Conservation (phyloP, 1,139 yeast genomes). For the Kluyveromyces sp. region DNA sequence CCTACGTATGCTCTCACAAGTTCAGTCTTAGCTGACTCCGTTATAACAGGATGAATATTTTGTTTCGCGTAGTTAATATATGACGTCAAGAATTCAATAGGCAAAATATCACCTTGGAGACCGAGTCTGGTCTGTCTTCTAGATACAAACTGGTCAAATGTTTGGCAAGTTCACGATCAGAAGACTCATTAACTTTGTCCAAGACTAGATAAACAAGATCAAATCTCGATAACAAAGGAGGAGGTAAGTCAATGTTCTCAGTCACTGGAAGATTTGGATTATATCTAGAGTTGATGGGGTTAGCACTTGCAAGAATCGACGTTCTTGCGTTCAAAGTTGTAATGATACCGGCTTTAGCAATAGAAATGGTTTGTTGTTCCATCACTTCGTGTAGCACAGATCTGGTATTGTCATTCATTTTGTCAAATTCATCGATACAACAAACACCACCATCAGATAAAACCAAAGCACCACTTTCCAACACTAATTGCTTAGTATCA, state of each 20-base stretch:
- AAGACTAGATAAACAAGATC: constrained; percentile 87
- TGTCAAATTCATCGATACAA: constrained; percentile 97
- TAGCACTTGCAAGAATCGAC: constrained; percentile 91
- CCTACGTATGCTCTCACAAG: constrained; percentile 86
- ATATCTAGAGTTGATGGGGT: constrained; percentile 94
- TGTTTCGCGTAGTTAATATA: constrained; percentile 92
- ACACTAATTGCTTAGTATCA: constrained; percentile 77
- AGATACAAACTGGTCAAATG: constrained; percentile 89
- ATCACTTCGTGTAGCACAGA: constrained; percentile 96
- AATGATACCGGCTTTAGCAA: constrained; percentile 96
- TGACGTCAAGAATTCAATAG: constrained; percentile 77
- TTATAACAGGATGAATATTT: constrained; percentile 65
- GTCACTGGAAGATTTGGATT: constrained; percentile 92
- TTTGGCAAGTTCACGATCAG: constrained; percentile 79
- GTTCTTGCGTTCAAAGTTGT: constrained; percentile 95
- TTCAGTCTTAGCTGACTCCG: constrained; percentile 75
- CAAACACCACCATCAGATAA: constrained; percentile 99
- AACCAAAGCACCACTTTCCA: constrained; percentile 99
- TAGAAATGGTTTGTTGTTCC: constrained; percentile 98
- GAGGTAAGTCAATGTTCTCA: constrained; percentile 90
- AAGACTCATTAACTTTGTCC: constrained; percentile 82
- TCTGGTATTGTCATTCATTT: constrained; percentile 90
- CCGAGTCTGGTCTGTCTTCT: constrained; percentile 78
- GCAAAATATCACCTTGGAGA: constrained; percentile 57
- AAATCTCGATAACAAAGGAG: constrained; percentile 88